A percentile compares a stretch with the other conserved stretches of the same genome.
These are phyloP conservation scores for Solanum chiquidenum DNA, from an alignment of 257 asterid species.

Conservation along the genomic window DNA sequence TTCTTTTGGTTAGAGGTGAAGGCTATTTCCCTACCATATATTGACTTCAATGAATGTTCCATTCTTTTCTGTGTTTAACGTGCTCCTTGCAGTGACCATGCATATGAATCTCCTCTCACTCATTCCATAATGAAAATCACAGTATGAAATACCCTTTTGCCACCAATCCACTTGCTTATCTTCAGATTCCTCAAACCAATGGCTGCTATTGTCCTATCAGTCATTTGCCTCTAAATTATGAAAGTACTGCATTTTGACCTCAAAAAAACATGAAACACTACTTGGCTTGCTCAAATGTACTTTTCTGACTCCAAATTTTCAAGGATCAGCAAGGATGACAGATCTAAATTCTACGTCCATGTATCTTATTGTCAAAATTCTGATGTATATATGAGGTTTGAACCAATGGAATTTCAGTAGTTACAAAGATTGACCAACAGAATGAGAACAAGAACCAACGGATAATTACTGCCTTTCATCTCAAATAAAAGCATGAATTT, in stretches of 20 bases:
- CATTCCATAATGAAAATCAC: not conserved
- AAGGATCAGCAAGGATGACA: not conserved
- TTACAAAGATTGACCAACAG: not conserved
- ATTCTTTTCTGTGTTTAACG: not conserved
- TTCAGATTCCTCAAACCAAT: not conserved
- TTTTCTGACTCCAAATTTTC: not conserved
- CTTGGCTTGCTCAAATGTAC: not conserved
- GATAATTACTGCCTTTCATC: not conserved
- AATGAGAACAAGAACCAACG: not conserved
- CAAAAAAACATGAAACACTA: not conserved
- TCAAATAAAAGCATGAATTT: not conserved
- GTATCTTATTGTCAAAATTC: not conserved
- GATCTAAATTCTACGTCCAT: not conserved
- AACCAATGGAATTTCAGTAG: not conserved
- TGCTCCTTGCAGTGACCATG: not conserved
- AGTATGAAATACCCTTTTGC: not conserved
- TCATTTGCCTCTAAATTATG: not conserved
- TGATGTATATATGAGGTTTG: not conserved
- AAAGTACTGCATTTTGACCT: not conserved
- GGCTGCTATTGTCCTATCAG: not conserved
- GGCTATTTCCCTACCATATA: not conserved
- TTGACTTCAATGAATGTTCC: not conserved
- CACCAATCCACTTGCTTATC: not conserved
- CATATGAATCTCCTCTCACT: not conserved
- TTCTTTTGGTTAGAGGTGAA: conserved; percentile 45